phyloP scores from a whole-genome alignment of 208 protist genomes.

The Leishmania mexicana region DNA sequence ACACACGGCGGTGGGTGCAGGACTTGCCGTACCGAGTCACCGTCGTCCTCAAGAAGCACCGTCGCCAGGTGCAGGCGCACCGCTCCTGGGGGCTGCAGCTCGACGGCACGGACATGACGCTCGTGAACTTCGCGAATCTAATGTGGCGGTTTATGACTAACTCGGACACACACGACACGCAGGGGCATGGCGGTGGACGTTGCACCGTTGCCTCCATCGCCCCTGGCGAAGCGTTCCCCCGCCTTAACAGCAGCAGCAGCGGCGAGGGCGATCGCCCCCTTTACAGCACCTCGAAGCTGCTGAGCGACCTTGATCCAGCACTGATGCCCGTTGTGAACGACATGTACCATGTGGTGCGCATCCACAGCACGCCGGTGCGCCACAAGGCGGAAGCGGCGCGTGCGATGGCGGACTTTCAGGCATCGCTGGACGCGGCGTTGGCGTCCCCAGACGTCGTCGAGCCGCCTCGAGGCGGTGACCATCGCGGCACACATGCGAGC shows the following conservation, averaged over 20 bases:
- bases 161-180: neutral
- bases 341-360: constrained; percentile 38
- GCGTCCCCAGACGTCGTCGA: neutral
- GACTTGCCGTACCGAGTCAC: constrained; percentile 35
- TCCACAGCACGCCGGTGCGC: constrained; percentile 37
- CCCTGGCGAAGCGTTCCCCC: constrained; percentile 28
- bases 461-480: neutral
- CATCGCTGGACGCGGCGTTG: neutral
- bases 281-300: constrained; percentile 8
- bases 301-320: constrained; percentile 16
- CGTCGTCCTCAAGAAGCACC: constrained; percentile 33
- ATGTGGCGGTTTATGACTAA: constrained; percentile 34
- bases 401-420: constrained; percentile 35
- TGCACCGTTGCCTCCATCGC: constrained; percentile 18
- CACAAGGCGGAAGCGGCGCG: constrained; percentile 27
- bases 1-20: constrained; percentile 32
- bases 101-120: constrained; percentile 38
- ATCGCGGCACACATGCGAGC: neutral
- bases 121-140: constrained; percentile 43
- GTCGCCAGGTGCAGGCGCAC: constrained; percentile 13
- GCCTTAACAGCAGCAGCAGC: constrained; percentile 12
- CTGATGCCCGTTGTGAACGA: constrained; percentile 34
- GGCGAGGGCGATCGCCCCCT: neutral
- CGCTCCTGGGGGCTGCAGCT: constrained; percentile 46
- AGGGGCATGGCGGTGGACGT: neutral